Evolutionary conservation across 2,329 filamentous ascomycete species (phyloP).

Genomic region (Knufia petricola): DNA sequence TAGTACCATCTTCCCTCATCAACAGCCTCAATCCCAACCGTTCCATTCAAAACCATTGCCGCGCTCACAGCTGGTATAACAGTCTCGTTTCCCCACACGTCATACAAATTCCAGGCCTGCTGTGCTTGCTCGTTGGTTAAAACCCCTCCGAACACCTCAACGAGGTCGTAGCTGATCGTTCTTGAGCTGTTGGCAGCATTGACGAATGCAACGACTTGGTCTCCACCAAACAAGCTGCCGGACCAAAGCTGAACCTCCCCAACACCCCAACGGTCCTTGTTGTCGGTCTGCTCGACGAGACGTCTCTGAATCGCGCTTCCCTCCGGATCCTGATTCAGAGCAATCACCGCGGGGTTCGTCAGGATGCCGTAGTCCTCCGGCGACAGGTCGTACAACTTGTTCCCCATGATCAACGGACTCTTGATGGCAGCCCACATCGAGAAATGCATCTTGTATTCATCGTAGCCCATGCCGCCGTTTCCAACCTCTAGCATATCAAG

Average conservation of each 20-base stretch:
- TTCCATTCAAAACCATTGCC: conserved; percentile 34
- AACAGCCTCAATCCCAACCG: conserved; percentile 23
- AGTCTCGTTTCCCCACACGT: conserved; percentile 42
- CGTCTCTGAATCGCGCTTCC: conserved; percentile 35
- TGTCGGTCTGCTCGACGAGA: conserved; percentile 36
- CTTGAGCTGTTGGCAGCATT: conserved; percentile 38
- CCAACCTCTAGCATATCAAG: conserved; percentile 33
- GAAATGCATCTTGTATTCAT: conserved; percentile 33
- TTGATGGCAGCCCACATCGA: conserved; percentile 42
- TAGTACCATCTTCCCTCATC: conserved; percentile 31
- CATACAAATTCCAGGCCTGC: conserved; percentile 43
- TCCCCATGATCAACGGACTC: conserved; percentile 41
- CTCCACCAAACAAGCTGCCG: conserved; percentile 37
- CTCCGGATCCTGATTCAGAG: conserved; percentile 40
- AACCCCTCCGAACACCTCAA: conserved; percentile 43
- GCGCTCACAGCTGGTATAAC: conserved; percentile 43
- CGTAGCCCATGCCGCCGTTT: conserved; percentile 34
- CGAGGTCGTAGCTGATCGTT: conserved; percentile 42
- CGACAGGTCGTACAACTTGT: conserved; percentile 33
- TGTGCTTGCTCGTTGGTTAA: conserved; percentile 35
- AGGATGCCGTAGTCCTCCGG: conserved; percentile 37
- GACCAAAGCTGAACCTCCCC: conserved; percentile 44
- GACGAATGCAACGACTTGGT: conserved; percentile 41
- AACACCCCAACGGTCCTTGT: conserved; percentile 34
- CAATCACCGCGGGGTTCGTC: conserved; percentile 41